Evolutionary conservation across 768 basidiomycete species (phyloP).

Genomic region (Podaxis pistillaris): DNA sequence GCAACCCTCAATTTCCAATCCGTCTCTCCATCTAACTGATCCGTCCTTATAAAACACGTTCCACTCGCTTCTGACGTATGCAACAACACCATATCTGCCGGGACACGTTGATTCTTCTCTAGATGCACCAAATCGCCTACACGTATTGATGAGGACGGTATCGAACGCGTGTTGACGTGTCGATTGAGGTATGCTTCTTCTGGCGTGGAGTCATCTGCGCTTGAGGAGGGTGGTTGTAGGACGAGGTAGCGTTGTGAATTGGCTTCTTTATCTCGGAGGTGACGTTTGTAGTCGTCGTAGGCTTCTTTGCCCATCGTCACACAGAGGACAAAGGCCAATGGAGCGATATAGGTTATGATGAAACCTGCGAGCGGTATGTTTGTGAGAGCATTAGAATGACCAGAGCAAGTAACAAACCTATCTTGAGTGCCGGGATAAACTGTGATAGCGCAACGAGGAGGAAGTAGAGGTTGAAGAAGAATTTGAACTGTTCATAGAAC

Average conservation of each 20-base stretch:
- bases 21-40: conserved; percentile 98
- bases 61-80: conserved; percentile 87
- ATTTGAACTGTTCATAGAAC: conserved; percentile 99
- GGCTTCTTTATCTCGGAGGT: conserved; percentile 89
- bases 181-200: conserved; percentile 43
- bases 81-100: conserved; percentile 89
- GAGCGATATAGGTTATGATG: conserved; percentile 93
- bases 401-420: conserved; percentile 55
- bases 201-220: conserved; percentile 30
- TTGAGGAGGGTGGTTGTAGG: conserved; percentile 53
- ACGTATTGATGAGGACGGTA: conserved; percentile 83
- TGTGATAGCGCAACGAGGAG: conserved; percentile 95
- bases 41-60: conserved; percentile 96
- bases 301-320: conserved; percentile 99
- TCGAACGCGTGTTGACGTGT: conserved; percentile 62
- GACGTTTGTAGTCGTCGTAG: conserved; percentile 95
- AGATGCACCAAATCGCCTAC: conserved; percentile 90
- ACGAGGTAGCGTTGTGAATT: conserved; percentile 91
- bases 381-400: not conserved
- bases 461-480: conserved; percentile 99
- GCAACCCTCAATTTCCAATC: conserved; percentile 98
- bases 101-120: conserved; percentile 97
- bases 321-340: conserved; percentile 89
- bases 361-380: conserved; percentile 56
- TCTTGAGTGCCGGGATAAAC: conserved; percentile 94